Evolutionary conservation across 345 rosid species (phyloP).

Genomic region (Eucalyptus globulus): DNA sequence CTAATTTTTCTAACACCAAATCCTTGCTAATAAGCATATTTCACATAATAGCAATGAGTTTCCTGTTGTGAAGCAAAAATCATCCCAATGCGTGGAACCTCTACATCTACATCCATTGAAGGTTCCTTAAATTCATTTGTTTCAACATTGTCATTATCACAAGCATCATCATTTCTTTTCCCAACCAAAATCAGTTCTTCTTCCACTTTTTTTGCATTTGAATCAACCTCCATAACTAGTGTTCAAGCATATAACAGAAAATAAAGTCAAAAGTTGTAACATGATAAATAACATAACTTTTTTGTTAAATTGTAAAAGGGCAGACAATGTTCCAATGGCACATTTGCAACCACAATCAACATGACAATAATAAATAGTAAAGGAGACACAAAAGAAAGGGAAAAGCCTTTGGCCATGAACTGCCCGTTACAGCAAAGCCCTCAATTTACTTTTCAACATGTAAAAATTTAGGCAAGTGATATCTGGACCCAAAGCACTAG

Average conservation of each 20-base stretch:
- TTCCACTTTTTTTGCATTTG: neutral
- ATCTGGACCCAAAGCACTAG: neutral
- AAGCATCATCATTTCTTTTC: neutral
- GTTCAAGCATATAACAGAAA: neutral
- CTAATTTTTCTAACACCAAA: slow-evolving; percentile 3
- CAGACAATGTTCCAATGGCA: neutral
- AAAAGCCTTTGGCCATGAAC: neutral
- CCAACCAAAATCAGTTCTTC: neutral
- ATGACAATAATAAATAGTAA: neutral
- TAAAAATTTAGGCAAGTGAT: neutral
- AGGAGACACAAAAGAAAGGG: neutral
- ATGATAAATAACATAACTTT: neutral
- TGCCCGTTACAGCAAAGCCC: neutral
- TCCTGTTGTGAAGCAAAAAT: neutral
- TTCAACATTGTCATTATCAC: neutral
- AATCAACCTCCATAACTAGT: neutral
- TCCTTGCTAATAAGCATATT: neutral
- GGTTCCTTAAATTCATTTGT: neutral
- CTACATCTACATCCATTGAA: neutral
- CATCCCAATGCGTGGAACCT: neutral
- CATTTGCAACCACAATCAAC: neutral
- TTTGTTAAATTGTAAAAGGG: neutral
- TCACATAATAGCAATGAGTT: neutral
- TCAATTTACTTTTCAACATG: neutral
- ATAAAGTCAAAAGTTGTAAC: neutral